Conservation (phyloP, 495 filamentous ascomycete genomes). For the Neurospora sp. region DNA sequence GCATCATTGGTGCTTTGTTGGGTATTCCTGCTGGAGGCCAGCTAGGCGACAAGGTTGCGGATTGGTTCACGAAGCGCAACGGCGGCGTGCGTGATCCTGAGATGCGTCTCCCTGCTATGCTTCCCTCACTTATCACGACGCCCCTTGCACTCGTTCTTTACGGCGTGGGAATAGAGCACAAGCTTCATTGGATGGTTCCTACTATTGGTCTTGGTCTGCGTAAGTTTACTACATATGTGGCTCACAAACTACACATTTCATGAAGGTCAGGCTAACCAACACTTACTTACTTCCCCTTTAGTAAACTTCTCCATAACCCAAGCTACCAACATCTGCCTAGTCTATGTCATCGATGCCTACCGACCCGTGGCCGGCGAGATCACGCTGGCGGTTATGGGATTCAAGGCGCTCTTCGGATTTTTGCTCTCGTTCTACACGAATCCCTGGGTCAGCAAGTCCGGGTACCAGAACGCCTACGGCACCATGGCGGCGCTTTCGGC, state of each 20-base stretch:
- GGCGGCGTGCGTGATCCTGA: constrained; percentile 44
- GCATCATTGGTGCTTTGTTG: constrained; percentile 37
- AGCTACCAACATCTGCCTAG: constrained; percentile 40
- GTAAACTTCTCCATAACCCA: constrained; percentile 43
- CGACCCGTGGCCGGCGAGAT: constrained; percentile 44
- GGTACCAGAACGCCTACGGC: constrained; percentile 41
- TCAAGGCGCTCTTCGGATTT: constrained; percentile 49
- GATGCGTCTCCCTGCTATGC: constrained; percentile 42
- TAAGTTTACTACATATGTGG: constrained; percentile 9
- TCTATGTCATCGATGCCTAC: constrained; percentile 47
- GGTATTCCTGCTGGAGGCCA: constrained; percentile 40
- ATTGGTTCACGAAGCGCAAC: constrained; percentile 41
- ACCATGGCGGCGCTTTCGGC: constrained; percentile 43
- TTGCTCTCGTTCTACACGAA: constrained; percentile 50
- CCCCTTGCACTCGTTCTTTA: constrained; percentile 40
- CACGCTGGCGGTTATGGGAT: constrained; percentile 39
- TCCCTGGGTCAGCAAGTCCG: constrained; percentile 41
- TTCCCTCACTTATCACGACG: constrained; percentile 31
- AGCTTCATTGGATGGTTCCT: constrained; percentile 45
- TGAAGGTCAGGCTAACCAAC: neutral
- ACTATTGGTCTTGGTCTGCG: constrained; percentile 39
- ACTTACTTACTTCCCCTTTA: neutral
- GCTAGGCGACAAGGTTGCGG: constrained; percentile 40
- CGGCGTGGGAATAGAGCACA: constrained; percentile 39
- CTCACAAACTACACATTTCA: neutral